phyloP scores from a whole-genome alignment of 768 basidiomycete species.

The Gloeopeniophorella convolvens region DNA sequence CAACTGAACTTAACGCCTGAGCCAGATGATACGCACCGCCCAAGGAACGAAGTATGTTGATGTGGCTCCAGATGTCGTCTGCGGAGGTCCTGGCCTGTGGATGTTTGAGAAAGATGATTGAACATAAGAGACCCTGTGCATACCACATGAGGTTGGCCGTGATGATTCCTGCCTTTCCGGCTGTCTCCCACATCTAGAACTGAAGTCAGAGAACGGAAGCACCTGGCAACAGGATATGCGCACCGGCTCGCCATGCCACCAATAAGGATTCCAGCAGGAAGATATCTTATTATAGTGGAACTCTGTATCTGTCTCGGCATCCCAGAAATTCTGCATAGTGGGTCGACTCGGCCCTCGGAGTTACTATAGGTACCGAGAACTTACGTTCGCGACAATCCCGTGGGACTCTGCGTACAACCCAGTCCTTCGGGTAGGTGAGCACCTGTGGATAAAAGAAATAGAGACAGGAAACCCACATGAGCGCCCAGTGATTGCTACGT shows the following conservation, averaged over 20 bases:
- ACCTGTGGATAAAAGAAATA: neutral
- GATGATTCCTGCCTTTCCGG: constrained; percentile 58
- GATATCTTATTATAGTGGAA: constrained; percentile 67
- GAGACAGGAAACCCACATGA: constrained; percentile 50
- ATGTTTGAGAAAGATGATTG: neutral
- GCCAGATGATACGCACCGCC: constrained; percentile 37
- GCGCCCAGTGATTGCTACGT: constrained; percentile 78
- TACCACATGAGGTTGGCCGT: constrained; percentile 93
- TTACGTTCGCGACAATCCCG: constrained; percentile 84
- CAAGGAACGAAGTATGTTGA: constrained; percentile 78
- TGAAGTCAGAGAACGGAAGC: constrained; percentile 1
- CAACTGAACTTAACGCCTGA: neutral
- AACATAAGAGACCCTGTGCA: constrained; percentile 23
- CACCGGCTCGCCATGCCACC: constrained; percentile 92
- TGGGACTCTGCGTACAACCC: constrained; percentile 87
- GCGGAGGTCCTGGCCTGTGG: constrained; percentile 78
- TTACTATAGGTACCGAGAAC: constrained; percentile 18
- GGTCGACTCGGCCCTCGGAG: neutral
- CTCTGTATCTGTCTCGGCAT: constrained; percentile 52
- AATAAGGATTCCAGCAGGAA: constrained; percentile 57
- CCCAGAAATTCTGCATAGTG: constrained; percentile 71
- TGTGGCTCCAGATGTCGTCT: constrained; percentile 54
- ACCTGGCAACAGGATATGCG: constrained; percentile 21
- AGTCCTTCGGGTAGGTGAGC: constrained; percentile 46
- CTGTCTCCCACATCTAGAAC: constrained; percentile 85